Evolutionary conservation across 257 asterid genomes (phyloP), one percentile per base, ranked within the genome.

Genomic region (Plantago major): DNA sequence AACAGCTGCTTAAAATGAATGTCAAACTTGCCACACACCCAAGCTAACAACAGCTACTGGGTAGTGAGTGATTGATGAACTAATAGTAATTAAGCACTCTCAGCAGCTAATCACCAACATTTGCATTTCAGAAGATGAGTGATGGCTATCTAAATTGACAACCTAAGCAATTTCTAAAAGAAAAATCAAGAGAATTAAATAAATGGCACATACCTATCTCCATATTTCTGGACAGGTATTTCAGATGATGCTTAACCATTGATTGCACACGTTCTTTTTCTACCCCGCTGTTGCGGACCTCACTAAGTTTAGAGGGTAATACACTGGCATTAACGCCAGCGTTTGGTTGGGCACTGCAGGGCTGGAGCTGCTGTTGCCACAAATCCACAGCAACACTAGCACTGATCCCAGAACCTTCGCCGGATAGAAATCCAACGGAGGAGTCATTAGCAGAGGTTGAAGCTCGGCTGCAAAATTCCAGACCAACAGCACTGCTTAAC

Each of bases 301-400:
- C 94, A 67, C 80, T 76, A 70, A 68, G 77, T 69, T 76, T 84
- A 65, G 64, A 75, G 17, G 81, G 71, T 28, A 76, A 57, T 43
- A 78, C 11, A 64, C 68, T 69, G 54, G 78, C 61, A 79, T 76
- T 83, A 19, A 84, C 63, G 56, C 76, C 83, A 22, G 67, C 50
- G 60, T 67, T 75, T 51, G 88, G 60, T 62, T 76, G 69, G 50
- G 75, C 72, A 62, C 79, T 68, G 76, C 77, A 70, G 52, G 88
- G 88, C 70, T 74, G 90, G 58, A 74, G 67, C 66, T 78, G 95
- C 71, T 75, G 90, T 75, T 63, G 86, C 67, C 72, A 77, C 58
- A 65, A 65, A 55, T 77, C 81, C 26, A 68, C 77, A 55, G 73
- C 71, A 50, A 71, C 65, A 58, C 76, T 63, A 11, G 69, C 33